These are phyloP conservation scores for Cyberlindnera xylosilytica DNA, from an alignment of 805 yeast genomes.

Conservation along the genomic window DNA sequence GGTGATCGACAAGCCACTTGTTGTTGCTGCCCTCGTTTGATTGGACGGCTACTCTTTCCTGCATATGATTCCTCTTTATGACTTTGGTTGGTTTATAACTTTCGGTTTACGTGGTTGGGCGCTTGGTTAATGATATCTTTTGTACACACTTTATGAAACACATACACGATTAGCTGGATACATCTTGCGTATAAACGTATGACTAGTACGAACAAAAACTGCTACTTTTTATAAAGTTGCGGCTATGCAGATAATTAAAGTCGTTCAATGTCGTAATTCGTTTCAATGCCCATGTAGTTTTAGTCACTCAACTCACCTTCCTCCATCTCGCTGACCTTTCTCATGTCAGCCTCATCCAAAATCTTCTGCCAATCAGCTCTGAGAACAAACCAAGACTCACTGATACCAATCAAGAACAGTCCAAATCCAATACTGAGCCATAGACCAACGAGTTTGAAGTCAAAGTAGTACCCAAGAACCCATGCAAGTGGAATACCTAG, in stretches of 20 bases:
- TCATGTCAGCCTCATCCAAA: conserved; percentile 40
- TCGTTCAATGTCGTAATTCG: no score
- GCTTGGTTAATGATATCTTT: no score
- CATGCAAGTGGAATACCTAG: conserved; percentile 72
- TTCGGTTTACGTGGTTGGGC: no score
- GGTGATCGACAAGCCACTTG: conserved; percentile 32
- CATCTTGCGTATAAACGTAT: no score
- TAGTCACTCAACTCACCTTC: conserved; percentile 10
- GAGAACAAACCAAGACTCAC: conserved; percentile 43
- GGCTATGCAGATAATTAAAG: no score
- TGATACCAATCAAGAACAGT: conserved; percentile 38
- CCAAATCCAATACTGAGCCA: conserved; percentile 70
- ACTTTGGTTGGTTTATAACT: no score
- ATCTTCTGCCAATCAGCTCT: conserved; percentile 48
- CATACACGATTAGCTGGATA: no score
- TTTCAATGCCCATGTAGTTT: no score
- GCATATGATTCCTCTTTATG: no score
- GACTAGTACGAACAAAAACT: no score
- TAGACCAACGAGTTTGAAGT: conserved; percentile 50
- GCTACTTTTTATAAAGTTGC: no score
- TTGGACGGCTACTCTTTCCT: neutral
- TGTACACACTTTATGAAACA: neutral
- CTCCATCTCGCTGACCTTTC: conserved; percentile 29
- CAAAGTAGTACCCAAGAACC: conserved; percentile 46
- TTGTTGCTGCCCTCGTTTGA: conserved; percentile 4